Evolutionary conservation across 345 rosid species (phyloP).

Genomic region (Cochlearia excelsa): DNA sequence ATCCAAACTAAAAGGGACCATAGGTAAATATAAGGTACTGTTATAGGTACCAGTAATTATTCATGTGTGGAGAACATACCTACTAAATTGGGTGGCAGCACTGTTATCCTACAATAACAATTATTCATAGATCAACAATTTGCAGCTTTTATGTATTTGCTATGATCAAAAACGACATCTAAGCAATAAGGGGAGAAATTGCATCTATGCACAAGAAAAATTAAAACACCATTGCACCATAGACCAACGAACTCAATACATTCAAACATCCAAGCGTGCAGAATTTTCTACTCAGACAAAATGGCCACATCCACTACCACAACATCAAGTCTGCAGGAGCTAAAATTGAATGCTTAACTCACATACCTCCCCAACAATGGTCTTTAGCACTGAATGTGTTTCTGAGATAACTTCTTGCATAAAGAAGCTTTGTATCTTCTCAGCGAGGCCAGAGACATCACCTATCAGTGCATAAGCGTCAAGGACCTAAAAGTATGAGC

Average conservation of each 20-base stretch:
- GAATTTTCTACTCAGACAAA: constrained; percentile 2
- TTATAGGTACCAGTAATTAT: constrained; percentile 20
- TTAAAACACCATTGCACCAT: not conserved
- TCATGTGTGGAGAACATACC: constrained; percentile 49
- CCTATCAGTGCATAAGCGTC: constrained; percentile 99
- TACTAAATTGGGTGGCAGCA: constrained; percentile 54
- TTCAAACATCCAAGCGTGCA: constrained; percentile 23
- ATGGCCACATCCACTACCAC: constrained; percentile 13
- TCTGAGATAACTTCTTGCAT: constrained; percentile 97
- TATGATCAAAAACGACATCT: constrained; percentile 10
- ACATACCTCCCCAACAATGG: constrained; percentile 73
- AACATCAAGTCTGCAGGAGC: constrained; percentile 20
- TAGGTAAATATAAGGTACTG: constrained; percentile 11
- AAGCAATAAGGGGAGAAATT: constrained; percentile 14
- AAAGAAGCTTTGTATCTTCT: constrained; percentile 94
- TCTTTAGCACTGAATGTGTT: constrained; percentile 76
- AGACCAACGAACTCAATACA: constrained; percentile 20
- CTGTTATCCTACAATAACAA: constrained; percentile 63
- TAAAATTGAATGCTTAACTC: constrained; percentile 16
- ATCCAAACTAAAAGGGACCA: constrained; percentile 18
- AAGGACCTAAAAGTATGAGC: constrained; percentile 60
- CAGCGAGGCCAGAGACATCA: constrained; percentile 94
- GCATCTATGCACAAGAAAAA: not conserved
- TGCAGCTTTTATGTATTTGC: constrained; percentile 6
- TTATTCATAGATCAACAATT: constrained; percentile 4